These are phyloP conservation scores for Fusarium albidum DNA, from an alignment of 2,329 filamentous ascomycete species.

Conservation along the genomic window DNA sequence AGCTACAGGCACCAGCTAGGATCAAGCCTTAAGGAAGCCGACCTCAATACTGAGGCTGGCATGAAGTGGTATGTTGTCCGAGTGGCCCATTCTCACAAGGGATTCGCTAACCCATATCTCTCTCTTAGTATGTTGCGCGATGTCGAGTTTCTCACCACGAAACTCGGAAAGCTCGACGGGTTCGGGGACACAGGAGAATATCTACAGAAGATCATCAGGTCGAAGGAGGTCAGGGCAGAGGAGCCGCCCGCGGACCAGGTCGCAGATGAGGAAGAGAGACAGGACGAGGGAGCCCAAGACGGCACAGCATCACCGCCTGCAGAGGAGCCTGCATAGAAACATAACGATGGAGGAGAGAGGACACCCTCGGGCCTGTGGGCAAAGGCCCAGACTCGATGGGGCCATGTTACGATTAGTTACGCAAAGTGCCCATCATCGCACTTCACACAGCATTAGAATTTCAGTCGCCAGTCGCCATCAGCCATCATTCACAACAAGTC, in stretches of 20 bases:
- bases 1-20: conserved; percentile 84
- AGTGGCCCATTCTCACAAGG: not conserved
- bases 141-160: conserved; percentile 74
- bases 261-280: conserved; percentile 21
- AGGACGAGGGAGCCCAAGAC: conserved; percentile 25
- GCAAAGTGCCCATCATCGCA: conserved; percentile 10
- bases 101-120: conserved; percentile 26
- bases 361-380: conserved; percentile 6
- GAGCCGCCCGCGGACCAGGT: conserved; percentile 20
- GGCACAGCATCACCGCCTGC: conserved; percentile 17
- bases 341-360: conserved; percentile 33
- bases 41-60: conserved; percentile 71
- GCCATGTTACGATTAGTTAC: conserved; percentile 16
- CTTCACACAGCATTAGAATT: not conserved
- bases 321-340: conserved; percentile 22
- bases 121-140: conserved; percentile 76
- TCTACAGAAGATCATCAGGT: conserved; percentile 70
- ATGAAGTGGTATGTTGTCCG: conserved; percentile 70
- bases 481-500: not conserved
- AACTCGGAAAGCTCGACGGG: conserved; percentile 80
- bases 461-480: not conserved
- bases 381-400: conserved; percentile 4
- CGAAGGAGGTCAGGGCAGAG: conserved; percentile 56
- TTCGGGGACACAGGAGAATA: conserved; percentile 77
- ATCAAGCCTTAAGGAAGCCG: conserved; percentile 71